These are phyloP conservation scores for Erythrophleum ivorense DNA, from an alignment of 331 rosid species.

Conservation along the genomic window DNA sequence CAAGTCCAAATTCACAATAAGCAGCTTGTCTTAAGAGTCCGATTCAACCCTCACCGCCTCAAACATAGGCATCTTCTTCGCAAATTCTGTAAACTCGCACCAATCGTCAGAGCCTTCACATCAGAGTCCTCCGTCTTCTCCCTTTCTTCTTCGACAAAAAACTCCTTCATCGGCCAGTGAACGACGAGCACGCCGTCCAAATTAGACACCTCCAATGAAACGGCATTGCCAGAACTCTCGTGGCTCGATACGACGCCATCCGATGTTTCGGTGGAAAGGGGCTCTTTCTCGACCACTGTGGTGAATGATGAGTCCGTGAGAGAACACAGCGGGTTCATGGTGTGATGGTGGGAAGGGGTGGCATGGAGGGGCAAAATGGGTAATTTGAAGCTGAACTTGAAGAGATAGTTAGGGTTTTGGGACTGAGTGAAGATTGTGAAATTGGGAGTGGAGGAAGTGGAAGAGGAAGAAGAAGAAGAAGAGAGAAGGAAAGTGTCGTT, in stretches of 20 bases:
- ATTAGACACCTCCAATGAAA: neutral
- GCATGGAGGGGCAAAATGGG: conserved; percentile 53
- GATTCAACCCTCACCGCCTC: conserved; percentile 66
- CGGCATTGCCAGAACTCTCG: conserved; percentile 25
- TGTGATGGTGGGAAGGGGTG: conserved; percentile 25
- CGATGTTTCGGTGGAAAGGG: conserved; percentile 31
- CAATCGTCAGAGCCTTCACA: conserved; percentile 47
- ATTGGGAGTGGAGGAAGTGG: conserved; percentile 57
- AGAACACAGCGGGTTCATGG: conserved; percentile 56
- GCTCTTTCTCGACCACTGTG: conserved; percentile 51
- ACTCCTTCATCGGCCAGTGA: conserved; percentile 82
- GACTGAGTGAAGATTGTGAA: conserved; percentile 62
- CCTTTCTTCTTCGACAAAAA: conserved; percentile 40
- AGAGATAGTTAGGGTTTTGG: conserved; percentile 47
- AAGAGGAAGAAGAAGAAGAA: conserved; percentile 48
- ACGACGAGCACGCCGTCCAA: conserved; percentile 51
- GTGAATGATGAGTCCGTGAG: conserved; percentile 51
- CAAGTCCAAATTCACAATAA: conserved; percentile 88
- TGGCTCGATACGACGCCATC: conserved; percentile 3
- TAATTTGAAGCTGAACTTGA: conserved; percentile 57
- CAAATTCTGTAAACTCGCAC: conserved; percentile 61
- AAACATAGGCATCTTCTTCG: conserved; percentile 82
- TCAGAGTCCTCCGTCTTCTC: conserved; percentile 35
- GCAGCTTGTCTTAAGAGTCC: conserved; percentile 59
- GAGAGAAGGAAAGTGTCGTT: conserved; percentile 44